Base-by-base conservation (phyloP, 106 monocot genomes). In the Cymbidium sinense region DNA sequence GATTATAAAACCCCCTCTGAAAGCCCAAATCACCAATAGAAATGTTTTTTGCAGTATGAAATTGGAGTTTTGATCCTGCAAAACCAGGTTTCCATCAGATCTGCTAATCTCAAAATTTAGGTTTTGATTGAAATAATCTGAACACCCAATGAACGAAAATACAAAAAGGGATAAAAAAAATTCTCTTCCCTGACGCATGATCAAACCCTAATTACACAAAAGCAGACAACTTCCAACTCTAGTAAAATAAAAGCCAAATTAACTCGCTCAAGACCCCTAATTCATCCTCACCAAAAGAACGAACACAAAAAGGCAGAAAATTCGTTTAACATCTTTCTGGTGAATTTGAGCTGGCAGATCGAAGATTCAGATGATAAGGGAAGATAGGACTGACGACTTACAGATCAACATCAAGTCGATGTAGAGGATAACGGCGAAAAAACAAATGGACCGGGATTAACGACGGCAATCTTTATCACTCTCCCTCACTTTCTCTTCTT, bases 331-430 rank as follows among this genome's bases (percentile, higher is more conserved):
- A 43, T 41, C 73, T 73, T 70, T 73, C 73, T 43, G 43, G 25
- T 19, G 25, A 27, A 74, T 21, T 44, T 27, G 13, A 74, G 5
- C 28, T 33, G 30, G 74, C 23, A 43, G 74, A 74, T 74, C 44
- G 35, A 43, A 74, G 44, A 71, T 71, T 29, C 74, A 13, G 13
- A 27, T 6, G 27, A 74, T 20, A 13, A 74, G 25, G 10, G 23
- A 28, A 74, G 71, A 35, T 39, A 37, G 29, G 30, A 21, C 44
- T 44, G 19, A 74, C 21, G 44, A 74, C 44, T 74, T 74, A 74
- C 74, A 18, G 27, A 74, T 74, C 74, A 44, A 29, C 4, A 43
- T 44, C n/a, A 28, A 44, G 71, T 13, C 27, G 1, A 27, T n/a
- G n/a, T 9, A 44, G 44, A 74, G 10, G 44, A 74, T 43, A 23